Evolutionary conservation across 2,329 filamentous ascomycete species (phyloP), one percentile per base, ranked within the genome.

Genomic region (Sporothrix schenckii): DNA sequence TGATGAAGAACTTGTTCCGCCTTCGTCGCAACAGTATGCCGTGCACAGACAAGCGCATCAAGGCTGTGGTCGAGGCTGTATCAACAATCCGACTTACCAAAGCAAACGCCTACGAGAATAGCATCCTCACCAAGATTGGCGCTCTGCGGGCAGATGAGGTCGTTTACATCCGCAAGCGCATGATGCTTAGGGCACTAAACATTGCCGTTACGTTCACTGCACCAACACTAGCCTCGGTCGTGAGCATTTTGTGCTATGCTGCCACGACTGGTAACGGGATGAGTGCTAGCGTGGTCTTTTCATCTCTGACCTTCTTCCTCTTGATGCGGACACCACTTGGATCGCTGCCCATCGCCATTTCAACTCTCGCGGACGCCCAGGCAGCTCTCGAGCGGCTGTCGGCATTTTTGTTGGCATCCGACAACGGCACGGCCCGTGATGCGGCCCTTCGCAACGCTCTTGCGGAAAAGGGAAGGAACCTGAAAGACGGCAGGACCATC

Each of bases 51-150:
- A 72, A 73, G 10, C 74, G 76, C 14, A 74, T 77, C 54, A 75
- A 75, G 58, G 74, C 75, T 3, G 75, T 76, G 39, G 72, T 76
- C 0, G 76, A 77, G 53, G 75, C 75, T 13, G 73, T 77, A 41
- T 75, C 75, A 2, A 74, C 74, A 21, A 75, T 77, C n/a, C 75
- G 75, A 10, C 74, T 77, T 7, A 72, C 74, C 72, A 77, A 77
- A 60, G 75, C 74, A 2, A 76, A 76, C 47, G 74, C 75, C 24
- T 76, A 74, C 52, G 76, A 77, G 50, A 70, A 73, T 69, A 74
- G 72, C 49, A 69, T 77, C 6, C 71, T 75, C 13, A 61, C 69
- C 52, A 75, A 72, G 53, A 76, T 77, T 21, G 73, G 72, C 34
- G 69, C 72, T 14, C 69, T 76, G 6, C 73, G 76, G 41, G 71